A percentile compares a stretch with the other conserved stretches of the same genome.
These are phyloP conservation scores for Monosporascus ibericus DNA, from an alignment of 2,329 filamentous ascomycete genomes.

Conservation along the genomic window DNA sequence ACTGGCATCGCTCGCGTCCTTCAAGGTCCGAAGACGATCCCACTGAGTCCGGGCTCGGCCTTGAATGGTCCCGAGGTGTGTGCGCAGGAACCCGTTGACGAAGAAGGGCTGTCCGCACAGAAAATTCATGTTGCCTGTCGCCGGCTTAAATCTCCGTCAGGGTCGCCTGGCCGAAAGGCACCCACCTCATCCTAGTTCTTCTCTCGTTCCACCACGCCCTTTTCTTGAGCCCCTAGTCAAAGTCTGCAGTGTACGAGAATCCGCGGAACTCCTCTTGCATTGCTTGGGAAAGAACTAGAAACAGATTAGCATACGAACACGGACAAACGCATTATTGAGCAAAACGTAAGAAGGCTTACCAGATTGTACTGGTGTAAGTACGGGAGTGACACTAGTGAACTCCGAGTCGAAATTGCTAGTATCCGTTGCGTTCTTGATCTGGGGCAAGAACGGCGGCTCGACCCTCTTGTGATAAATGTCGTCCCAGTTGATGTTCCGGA, in stretches of 20 bases:
- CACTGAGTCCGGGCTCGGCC: no score
- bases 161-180: slow-evolving; percentile 4
- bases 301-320: slow-evolving; percentile 16
- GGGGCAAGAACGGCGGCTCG: slow-evolving; percentile 80
- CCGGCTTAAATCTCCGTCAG: neutral
- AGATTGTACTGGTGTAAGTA: slow-evolving; percentile 93
- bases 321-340: neutral
- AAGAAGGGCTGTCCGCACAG: no score
- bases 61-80: no score
- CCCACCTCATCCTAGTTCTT: neutral
- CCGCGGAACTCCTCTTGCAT: slow-evolving; percentile 99
- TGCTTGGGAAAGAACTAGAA: slow-evolving; percentile 85
- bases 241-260: slow-evolving; percentile 95
- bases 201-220: neutral
- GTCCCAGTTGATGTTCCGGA: slow-evolving; percentile 96
- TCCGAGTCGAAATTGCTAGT: slow-evolving; percentile 99
- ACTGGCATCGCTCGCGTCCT: no score
- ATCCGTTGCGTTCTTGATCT: slow-evolving; percentile 86
- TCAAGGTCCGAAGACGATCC: no score
- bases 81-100: no score
- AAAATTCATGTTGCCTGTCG: neutral
- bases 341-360: slow-evolving; percentile 53
- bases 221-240: slow-evolving; percentile 48
- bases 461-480: slow-evolving; percentile 96
- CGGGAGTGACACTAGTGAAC: slow-evolving; percentile 96